Evolutionary conservation across 2,329 filamentous ascomycete genomes (phyloP), one percentile per base, ranked within the genome.

Genomic region (Aspergillus bombycis): DNA sequence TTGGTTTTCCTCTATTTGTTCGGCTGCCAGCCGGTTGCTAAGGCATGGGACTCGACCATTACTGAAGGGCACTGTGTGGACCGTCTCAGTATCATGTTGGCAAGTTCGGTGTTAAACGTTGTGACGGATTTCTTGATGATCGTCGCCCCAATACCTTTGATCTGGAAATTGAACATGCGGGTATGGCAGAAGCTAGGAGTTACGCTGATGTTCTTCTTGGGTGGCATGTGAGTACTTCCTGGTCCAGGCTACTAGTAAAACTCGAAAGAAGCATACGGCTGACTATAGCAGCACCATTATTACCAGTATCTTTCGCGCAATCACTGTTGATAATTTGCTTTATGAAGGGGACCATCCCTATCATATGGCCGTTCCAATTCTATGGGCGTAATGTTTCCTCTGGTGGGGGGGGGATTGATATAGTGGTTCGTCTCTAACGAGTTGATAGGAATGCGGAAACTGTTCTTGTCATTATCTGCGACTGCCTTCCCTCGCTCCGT

Each of bases 101-200:
- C 48, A 32, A 32, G 26, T 12, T 52, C 48, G 9, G 48, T 52
- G 28, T 16, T 52, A 8, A 52, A 52, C 30, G 48, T 52, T 5
- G 11, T 52, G n/a, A 52, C 48, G 16, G 48, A 52, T 52, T 52
- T 52, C 28, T 32, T 52, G 28, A 32, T 52, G 48, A 52, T 52
- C n/a, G 21, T 52, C 28, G 28, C 48, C n/a, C 48, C 48, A 9
- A 32, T 52, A 19, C 48, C 48, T 19, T n/a, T 52, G 28, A 52
- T 52, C 28, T 52, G 48, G 48, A 52, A 52, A n/a, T 16, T 52
- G 19, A 52, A 52, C 28, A 52, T 52, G 48, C 26, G 48, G 28
- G 21, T 52, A 6, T 52, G 48, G 48, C 48, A 52, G 14, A 52
- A 52, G 5, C 16, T 52, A 12, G 48, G 48, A 32, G 28, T 52